phyloP scores from a whole-genome alignment of 1,284 basidiomycete genomes.

The Ganoderma leucocontextum region DNA sequence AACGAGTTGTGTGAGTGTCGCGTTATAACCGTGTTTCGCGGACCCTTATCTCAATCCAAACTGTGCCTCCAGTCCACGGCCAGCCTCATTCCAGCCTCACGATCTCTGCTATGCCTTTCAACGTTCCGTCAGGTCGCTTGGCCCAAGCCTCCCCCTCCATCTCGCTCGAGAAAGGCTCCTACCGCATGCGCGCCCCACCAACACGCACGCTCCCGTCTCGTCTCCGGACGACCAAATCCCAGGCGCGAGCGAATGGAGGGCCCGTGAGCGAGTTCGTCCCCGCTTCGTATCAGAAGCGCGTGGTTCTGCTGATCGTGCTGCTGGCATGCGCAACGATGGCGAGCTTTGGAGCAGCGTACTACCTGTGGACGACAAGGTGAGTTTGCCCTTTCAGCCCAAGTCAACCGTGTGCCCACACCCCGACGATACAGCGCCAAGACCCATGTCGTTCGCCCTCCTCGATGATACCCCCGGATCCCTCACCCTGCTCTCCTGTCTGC shows the following conservation, averaged over 20 bases:
- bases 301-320: conserved; percentile 51
- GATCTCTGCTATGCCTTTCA: conserved; percentile 32
- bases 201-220: conserved; percentile 28
- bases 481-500: background rate
- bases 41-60: background rate
- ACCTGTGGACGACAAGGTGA: conserved; percentile 71
- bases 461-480: background rate
- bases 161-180: conserved; percentile 67
- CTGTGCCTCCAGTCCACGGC: background rate
- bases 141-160: conserved; percentile 63
- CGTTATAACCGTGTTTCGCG: background rate
- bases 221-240: conserved; percentile 16
- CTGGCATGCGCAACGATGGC: conserved; percentile 56
- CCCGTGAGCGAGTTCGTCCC: conserved; percentile 23
- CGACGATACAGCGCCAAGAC: background rate
- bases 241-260: conserved; percentile 8
- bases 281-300: conserved; percentile 38
- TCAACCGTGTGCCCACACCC: background rate
- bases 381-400: conserved; percentile 26
- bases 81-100: background rate
- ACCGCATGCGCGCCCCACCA: conserved; percentile 61
- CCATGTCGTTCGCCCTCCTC: background rate
- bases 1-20: background rate
- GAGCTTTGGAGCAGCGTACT: conserved; percentile 68
- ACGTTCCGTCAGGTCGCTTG: conserved; percentile 35